Evolutionary conservation across 768 basidiomycete species (phyloP).

Genomic region (Phylloporus arenicola): DNA sequence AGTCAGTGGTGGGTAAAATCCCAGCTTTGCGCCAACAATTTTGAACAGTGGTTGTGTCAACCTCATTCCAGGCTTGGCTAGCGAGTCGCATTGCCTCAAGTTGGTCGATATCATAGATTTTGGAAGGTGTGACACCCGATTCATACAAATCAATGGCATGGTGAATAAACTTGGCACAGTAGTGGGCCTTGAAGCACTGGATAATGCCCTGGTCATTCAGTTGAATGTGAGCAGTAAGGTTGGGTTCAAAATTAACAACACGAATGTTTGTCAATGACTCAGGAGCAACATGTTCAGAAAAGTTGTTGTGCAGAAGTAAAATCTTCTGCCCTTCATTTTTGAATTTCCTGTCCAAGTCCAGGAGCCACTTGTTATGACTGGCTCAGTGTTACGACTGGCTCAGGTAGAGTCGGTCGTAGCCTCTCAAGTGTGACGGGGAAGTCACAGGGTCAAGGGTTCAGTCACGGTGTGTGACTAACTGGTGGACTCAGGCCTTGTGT

Average conservation of each 20-base stretch:
- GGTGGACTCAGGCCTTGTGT: no score
- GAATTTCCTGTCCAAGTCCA: background rate
- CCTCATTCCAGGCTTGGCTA: constrained; percentile 1
- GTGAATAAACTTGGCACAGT: constrained; percentile 10
- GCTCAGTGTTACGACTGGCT: no score
- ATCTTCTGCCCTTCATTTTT: background rate
- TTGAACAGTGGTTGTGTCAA: background rate
- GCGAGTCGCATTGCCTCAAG: constrained; percentile 1
- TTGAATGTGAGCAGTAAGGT: constrained; percentile 35
- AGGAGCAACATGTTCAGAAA: constrained; percentile 19
- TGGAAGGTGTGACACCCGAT: background rate
- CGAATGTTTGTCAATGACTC: constrained; percentile 22
- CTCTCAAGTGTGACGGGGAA: no score
- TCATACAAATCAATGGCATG: background rate
- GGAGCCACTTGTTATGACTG: no score
- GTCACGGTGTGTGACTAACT: no score
- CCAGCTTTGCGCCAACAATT: no score
- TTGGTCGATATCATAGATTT: constrained; percentile 1
- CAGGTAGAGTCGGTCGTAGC: no score
- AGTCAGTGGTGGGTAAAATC: no score
- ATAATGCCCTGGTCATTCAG: constrained; percentile 37
- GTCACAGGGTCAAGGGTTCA: no score
- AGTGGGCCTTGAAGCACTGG: constrained; percentile 26
- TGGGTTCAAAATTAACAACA: constrained; percentile 24
- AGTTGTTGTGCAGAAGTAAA: constrained; percentile 8